Conservation (phyloP, 495 filamentous ascomycete species). For the Aspergillus nanangensis region DNA sequence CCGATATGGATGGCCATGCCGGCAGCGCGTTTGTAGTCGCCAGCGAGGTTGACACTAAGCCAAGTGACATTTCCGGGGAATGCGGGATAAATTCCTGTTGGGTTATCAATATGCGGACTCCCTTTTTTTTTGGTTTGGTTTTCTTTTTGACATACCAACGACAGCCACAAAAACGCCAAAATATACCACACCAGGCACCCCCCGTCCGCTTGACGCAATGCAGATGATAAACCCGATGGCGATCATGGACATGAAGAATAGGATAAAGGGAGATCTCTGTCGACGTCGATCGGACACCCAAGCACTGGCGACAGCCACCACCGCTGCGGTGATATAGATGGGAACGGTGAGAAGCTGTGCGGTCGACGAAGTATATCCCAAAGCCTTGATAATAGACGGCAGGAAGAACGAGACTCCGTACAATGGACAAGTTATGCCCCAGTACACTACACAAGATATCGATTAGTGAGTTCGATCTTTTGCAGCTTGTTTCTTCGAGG, state of each 20-base stretch:
- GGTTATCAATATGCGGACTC: background rate
- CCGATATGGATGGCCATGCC: conserved; percentile 77
- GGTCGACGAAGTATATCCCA: conserved; percentile 56
- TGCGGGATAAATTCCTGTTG: conserved; percentile 37
- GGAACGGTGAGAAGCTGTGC: conserved; percentile 70
- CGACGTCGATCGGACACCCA: conserved; percentile 57
- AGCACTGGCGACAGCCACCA: conserved; percentile 53
- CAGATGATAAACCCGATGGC: conserved; percentile 63
- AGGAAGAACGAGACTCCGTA: conserved; percentile 73
- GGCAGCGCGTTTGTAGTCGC: conserved; percentile 64
- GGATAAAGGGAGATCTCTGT: conserved; percentile 58
- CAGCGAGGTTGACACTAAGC: conserved; percentile 67
- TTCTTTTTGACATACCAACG: conserved; percentile 49
- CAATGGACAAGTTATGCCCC: conserved; percentile 61
- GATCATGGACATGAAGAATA: conserved; percentile 57
- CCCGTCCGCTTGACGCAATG: conserved; percentile 32
- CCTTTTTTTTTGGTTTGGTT: background rate
- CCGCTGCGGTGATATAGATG: conserved; percentile 58
- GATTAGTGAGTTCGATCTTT: too few species aligned
- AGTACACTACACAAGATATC: conserved; percentile 37
- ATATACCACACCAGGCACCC: conserved; percentile 62
- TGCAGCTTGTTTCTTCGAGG: too few species aligned
- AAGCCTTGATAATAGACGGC: conserved; percentile 65
- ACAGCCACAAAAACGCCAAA: conserved; percentile 70
- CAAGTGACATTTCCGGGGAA: conserved; percentile 66